These are phyloP conservation scores for Ceratocystis albifundus DNA, from an alignment of 2,329 filamentous ascomycete genomes.

Conservation along the genomic window DNA sequence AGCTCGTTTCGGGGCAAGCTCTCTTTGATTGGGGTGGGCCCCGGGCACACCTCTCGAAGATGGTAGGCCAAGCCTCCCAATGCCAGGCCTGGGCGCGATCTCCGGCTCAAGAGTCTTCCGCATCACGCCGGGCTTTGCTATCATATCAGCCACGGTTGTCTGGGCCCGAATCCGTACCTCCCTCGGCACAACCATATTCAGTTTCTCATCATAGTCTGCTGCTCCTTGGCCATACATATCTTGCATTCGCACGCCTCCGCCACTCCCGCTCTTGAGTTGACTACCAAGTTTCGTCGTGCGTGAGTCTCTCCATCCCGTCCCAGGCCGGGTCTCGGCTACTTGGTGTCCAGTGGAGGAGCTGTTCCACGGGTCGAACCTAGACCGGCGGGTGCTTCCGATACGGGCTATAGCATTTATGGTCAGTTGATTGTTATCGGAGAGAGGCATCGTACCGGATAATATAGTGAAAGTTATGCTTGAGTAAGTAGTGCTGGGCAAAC, in stretches of 20 bases:
- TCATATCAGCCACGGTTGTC: constrained; percentile 44
- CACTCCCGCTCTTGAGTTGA: constrained; percentile 52
- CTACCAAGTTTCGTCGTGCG: constrained; percentile 55
- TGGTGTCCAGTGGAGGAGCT: constrained; percentile 69
- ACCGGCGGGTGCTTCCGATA: constrained; percentile 34
- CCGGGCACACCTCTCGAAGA: background rate
- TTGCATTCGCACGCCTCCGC: constrained; percentile 47
- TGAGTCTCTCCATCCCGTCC: constrained; percentile 58
- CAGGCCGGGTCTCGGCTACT: constrained; percentile 54
- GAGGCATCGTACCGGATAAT: background rate
- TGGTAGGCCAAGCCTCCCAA: background rate
- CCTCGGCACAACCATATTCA: constrained; percentile 36
- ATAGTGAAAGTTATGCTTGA: background rate
- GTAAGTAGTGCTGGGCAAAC: background rate
- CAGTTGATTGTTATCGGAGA: constrained; percentile 5
- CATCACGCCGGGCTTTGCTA: constrained; percentile 28
- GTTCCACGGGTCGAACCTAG: constrained; percentile 58
- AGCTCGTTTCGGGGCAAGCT: background rate
- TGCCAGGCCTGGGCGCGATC: background rate
- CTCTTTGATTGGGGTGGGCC: background rate
- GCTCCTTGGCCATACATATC: constrained; percentile 57
- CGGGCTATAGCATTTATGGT: constrained; percentile 25
- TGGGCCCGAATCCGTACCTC: constrained; percentile 32
- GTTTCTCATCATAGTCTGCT: constrained; percentile 40
- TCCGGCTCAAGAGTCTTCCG: constrained; percentile 13